Evolutionary conservation across 2,329 filamentous ascomycete genomes (phyloP), one percentile per base, ranked within the genome.

Genomic region (Penicillium sp.): DNA sequence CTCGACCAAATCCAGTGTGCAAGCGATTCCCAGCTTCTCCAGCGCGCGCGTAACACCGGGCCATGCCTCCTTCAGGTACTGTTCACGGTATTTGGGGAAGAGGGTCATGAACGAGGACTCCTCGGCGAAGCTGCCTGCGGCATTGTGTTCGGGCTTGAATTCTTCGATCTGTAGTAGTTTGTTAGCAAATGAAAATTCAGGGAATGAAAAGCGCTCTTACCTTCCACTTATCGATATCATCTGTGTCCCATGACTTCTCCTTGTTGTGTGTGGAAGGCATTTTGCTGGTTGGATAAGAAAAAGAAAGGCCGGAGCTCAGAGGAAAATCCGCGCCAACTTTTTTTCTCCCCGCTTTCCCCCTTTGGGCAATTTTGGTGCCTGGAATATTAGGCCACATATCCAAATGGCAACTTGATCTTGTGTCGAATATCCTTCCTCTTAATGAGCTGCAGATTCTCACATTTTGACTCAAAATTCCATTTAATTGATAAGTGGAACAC

Each of bases 201-300:
- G 2, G 18, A 13, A 32, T 22, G 8, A 8, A 14, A n/a, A 34
- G 1, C 18, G 2, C 22, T n/a, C 39, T 55, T 46, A 87, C 86
- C 81, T 92, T 93, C 92, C 92, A 97, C 75, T 97, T 96, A 78
- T 97, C 93, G 61, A 97, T 91, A 69, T 97, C 94, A 59, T 96
- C 92, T 53, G 92, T 96, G 69, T 97, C 92, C 92, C 92, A 95
- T 52, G 91, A 90, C 75, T 96, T 96, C 3, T 95, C 91, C 64
- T 85, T 88, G 59, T 96, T 89, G 77, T 96, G 86, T 62, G 89
- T 96, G 29, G 91, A 94, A 59, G 92, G 91, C 92, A 96, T 92
- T 45, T 67, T 78, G 68, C 43, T 43, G 48, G 47, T 56, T 36
- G 57, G 55, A 42, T 38, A 57, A 36, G 52, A 46, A 44, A 49